Percentiles rank a stretch among this genome's conserved stretches.
These are phyloP conservation scores for Saccharomycopsis fermentans DNA, from an alignment of 805 yeast genomes.

Conservation along the genomic window DNA sequence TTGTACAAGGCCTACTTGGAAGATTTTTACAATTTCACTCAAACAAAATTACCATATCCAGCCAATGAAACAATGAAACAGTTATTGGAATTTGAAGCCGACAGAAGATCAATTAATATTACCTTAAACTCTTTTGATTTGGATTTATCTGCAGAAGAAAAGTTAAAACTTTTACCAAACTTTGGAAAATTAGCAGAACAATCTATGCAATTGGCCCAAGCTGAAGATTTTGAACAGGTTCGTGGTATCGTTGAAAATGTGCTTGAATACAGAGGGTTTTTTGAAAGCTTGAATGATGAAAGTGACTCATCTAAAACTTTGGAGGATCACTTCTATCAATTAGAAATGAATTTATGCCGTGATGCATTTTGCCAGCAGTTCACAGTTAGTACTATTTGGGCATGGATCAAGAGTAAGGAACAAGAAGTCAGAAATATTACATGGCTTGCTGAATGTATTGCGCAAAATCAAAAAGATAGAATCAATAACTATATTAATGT, in stretches of 20 bases:
- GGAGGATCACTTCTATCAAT: constrained; percentile 88
- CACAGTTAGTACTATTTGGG: constrained; percentile 84
- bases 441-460: constrained; percentile 99
- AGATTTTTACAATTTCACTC: constrained; percentile 65
- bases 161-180: constrained; percentile 61
- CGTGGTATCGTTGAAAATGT: constrained; percentile 52
- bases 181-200: constrained; percentile 74
- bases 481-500: constrained; percentile 86
- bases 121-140: constrained; percentile 81
- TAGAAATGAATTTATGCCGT: constrained; percentile 87
- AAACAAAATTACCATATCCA: constrained; percentile 54
- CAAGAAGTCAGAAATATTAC: constrained; percentile 95
- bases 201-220: constrained; percentile 56
- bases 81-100: constrained; percentile 84
- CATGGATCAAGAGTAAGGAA: constrained; percentile 92
- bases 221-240: constrained; percentile 82
- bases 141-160: constrained; percentile 66
- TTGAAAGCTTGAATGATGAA: constrained; percentile 30
- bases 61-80: constrained; percentile 72
- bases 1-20: constrained; percentile 89
- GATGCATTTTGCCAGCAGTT: constrained; percentile 96
- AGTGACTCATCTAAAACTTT: constrained; percentile 40
- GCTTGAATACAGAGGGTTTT: constrained; percentile 55
- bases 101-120: constrained; percentile 87
- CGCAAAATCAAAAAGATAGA: constrained; percentile 94